A percentile compares a stretch with the other conserved stretches of the same genome.
phyloP scores from a whole-genome alignment of 1,284 basidiomycete genomes.

The Rhodofomes roseus region DNA sequence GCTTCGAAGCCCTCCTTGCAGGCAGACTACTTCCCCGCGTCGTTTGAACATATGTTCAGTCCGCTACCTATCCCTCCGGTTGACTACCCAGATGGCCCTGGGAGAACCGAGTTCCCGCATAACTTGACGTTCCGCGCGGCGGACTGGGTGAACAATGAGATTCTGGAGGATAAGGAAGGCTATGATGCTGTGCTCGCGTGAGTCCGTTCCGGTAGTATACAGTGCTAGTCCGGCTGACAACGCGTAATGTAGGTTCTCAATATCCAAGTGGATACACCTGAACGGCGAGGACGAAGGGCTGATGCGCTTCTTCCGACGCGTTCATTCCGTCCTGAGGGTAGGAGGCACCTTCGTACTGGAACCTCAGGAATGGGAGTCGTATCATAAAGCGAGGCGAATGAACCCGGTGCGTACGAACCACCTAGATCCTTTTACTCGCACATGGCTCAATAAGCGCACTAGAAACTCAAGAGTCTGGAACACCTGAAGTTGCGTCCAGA shows the following conservation, averaged over 20 bases:
- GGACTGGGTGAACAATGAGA: slow-evolving; percentile 62
- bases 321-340: slow-evolving; percentile 48
- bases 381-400: slow-evolving; percentile 70
- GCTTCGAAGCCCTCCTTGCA: background rate
- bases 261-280: slow-evolving; percentile 86
- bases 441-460: background rate
- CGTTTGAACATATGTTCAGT: slow-evolving; percentile 71
- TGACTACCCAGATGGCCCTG: slow-evolving; percentile 21
- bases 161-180: slow-evolving; percentile 51
- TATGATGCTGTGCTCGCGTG: slow-evolving; percentile 78
- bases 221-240: background rate
- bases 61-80: slow-evolving; percentile 58
- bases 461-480: slow-evolving; percentile 56
- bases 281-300: slow-evolving; percentile 71
- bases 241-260: slow-evolving; percentile 56
- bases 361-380: slow-evolving; percentile 78
- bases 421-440: background rate
- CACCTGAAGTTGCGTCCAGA: slow-evolving; percentile 54
- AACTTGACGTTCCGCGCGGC: slow-evolving; percentile 67
- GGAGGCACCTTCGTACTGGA: slow-evolving; percentile 70
- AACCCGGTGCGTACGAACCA: slow-evolving; percentile 39
- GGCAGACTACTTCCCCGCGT: slow-evolving; percentile 63
- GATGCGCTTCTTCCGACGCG: slow-evolving; percentile 56
- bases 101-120: slow-evolving; percentile 57
- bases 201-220: slow-evolving; percentile 22